Evolutionary conservation across 2,329 filamentous ascomycete species (phyloP), one percentile per base, ranked within the genome.

Genomic region (Fusarium azukiicola): DNA sequence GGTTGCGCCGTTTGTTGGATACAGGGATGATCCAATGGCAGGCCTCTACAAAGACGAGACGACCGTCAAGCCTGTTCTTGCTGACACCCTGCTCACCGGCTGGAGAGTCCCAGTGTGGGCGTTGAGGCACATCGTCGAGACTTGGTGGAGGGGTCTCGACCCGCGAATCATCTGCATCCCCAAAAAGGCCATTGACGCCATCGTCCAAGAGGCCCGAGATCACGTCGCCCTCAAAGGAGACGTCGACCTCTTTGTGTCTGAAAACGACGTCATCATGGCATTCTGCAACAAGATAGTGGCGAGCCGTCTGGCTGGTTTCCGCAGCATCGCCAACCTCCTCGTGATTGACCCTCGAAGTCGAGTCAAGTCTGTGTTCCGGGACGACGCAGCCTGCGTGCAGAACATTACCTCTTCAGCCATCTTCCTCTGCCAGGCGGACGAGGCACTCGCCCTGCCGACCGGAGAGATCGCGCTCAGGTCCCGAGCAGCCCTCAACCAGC

Each of bases 211-310:
- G 11, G 40, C 58, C 19, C 38, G 40, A 7, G 58, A 64, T 8
- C 40, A 64, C 9, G n/a, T 64, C 17, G 17, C 38, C 0, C 58
- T 64, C n/a, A 64, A 64, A 2, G 58, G 58, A 4, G 27, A 64
- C 2, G 11, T n/a, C 2, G 58, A 32, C 17, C 40, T 64, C 17
- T 64, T 64, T 46, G 58, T 64, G 10, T 64, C 58, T 6, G 58
- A 64, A 64, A 64, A 64, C 58, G 58, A 64, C 58, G 58, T 64
- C 17, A 46, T 64, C 11, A 64, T 64, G 58, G 58, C 58, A 13
- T 19, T 64, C 4, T 64, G 40, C 23, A 64, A 64, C 40, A 42
- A 32, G 40, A 19, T 64, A 38, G 38, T 64, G 3, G 58, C 58
- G 2, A 64, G 23, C 9, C 9, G 38, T 46, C 19, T 64, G 5